Base-by-base conservation (phyloP, 169 alveolate genomes). In the Cryptosporidium ubiquitum region DNA sequence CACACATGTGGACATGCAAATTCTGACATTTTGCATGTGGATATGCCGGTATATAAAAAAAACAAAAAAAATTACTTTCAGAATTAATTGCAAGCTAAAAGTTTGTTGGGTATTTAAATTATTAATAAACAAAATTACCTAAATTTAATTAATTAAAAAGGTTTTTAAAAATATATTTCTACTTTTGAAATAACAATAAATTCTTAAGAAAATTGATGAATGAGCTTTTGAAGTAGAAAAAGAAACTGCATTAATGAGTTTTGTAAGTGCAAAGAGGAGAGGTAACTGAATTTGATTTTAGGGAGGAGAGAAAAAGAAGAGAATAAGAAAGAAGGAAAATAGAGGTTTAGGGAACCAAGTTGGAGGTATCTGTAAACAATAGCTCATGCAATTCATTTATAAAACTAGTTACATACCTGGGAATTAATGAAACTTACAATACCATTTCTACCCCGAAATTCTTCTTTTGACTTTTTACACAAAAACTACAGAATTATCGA, bases 391-490 rank as follows among this genome's bases (percentile, higher is more conserved):
- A 40, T 44, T 70, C 9, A 29, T 39, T n/a, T 47, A 47, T 26
- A 23, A 20, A 44, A 70, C 9, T 70, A 33, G 44, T 31, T 10
- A 26, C 7, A 26, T 26, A 55, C 20, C 66, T 55, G 14, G 66
- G 35, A 31, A 37, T 64, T 79, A n/a, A 79, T 79, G 89, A 79
- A 58, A 61, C 52, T 79, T 29, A 58, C 75, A 23, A 79, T 79
- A n/a, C 89, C 89, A 39, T 79, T 79, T 61, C 51, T 79, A 39
- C 74, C 75, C 33, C 39, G 89, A 60, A 79, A 79, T 40, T 79
- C 89, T 18, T 79, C 89, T 31, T 79, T 79, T 79, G 89, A 79
- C 40, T 79, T 79, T 64, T 60, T 79, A 51, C 39, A 79, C 39
- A 79, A 47, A 40, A 79, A 79, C 51, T 79, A 79, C 47, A 37